Conservation (phyloP, 129 eudicot genomes). For the Silybum marianum region DNA sequence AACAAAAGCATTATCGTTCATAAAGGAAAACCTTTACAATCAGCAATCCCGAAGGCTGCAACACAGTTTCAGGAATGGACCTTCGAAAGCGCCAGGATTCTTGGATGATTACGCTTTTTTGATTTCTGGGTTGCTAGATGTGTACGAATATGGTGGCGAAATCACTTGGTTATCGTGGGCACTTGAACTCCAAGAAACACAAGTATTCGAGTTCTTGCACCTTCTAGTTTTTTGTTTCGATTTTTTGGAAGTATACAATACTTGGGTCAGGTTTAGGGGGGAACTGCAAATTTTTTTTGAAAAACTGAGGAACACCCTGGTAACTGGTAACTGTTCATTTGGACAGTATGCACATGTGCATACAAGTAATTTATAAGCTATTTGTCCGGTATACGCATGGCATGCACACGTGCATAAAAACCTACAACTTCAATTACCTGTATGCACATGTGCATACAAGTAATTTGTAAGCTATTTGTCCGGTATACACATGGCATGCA, state of each 20-base stretch:
- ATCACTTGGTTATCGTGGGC: slow-evolving; percentile 82
- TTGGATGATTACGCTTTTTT: slow-evolving; percentile 91
- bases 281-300: too few relatives aligned
- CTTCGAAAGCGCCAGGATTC: slow-evolving; percentile 95
- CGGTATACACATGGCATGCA: too few relatives aligned
- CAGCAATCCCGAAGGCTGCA: slow-evolving; percentile 55
- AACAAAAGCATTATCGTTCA: slow-evolving; percentile 68
- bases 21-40: slow-evolving; percentile 67
- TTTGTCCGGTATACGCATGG: too few relatives aligned
- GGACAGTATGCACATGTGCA: too few relatives aligned
- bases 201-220: slow-evolving; percentile 42
- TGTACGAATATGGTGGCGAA: slow-evolving; percentile 80
- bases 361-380: too few relatives aligned
- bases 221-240: not conserved
- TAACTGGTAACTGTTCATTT: too few relatives aligned
- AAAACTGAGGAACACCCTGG: too few relatives aligned
- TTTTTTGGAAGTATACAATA: not conserved
- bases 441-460: too few relatives aligned
- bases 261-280: not conserved
- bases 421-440: too few relatives aligned
- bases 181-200: slow-evolving; percentile 80
- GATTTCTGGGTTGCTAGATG: slow-evolving; percentile 75
- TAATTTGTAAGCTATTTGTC: too few relatives aligned
- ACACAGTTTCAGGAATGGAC: slow-evolving; percentile 87
- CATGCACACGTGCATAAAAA: too few relatives aligned